Evolutionary conservation across 164 flowering plant species (phyloP), one percentile per base, ranked within the genome.

Genomic region (Buxus sempervirens): DNA sequence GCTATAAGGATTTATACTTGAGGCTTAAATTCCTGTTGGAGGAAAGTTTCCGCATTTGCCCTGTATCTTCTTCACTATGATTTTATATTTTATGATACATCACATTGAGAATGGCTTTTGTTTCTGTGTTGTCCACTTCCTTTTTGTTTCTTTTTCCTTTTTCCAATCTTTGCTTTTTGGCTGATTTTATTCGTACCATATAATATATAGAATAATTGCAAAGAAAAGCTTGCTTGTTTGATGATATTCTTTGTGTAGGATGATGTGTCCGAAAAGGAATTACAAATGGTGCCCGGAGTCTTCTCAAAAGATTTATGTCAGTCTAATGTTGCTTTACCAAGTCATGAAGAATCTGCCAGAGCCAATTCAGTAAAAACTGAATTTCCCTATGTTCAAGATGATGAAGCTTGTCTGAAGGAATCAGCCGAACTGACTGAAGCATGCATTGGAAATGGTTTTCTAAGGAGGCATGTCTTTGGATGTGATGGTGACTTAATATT

Each of bases 381-480:
- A 63, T 58, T 74, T 60, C 26, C 69, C 1, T 62, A 64, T 36
- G 51, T 49, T 60, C 68, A 65, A 68, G 42, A 41, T 25, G 70
- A 71, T 64, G 80, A 75, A 54, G 78, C 28, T 56, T 32, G 38
- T 68, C 72, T 67, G 42, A 75, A 58, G 22, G 75, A 71, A 32
- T 66, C 73, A 59, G 6, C 64, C 27, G 77, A 72, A 41, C 54
- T 71, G 36, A 38, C 25, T 27, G 75, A 74, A 25, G 73, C 77
- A 60, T 77, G 61, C 70, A 22, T 62, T 72, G 86, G 85, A 41
- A 88, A 81, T 77, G 63, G n/a, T 75, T 90, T 93, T 69, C 58
- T 93, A 21, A 84, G 59, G 80, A 91, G 96, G 98, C 90, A 68
- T 53, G 27, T 60, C 24, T 70, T n/a, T 14, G 57, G 62, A 28